Conservation (phyloP, 2,329 filamentous ascomycete genomes). For the Ophiostoma ulmi region DNA sequence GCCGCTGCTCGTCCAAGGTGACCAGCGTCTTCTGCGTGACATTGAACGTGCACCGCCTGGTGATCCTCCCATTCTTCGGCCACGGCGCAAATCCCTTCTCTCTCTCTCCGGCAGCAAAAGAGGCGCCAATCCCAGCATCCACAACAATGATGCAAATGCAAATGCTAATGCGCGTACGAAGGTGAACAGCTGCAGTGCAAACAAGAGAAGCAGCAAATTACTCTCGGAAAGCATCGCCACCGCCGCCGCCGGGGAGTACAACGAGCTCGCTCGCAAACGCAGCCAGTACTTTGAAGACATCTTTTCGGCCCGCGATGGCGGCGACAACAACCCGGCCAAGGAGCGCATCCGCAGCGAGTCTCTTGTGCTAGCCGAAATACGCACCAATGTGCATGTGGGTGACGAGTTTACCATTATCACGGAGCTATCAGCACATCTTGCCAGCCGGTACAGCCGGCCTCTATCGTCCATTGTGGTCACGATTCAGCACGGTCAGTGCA, state of each 20-base stretch:
- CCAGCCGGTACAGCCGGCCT: constrained; percentile 68
- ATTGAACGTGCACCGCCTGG: constrained; percentile 40
- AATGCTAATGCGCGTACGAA: background rate
- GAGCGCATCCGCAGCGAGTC: constrained; percentile 46
- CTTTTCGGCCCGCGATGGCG: constrained; percentile 35
- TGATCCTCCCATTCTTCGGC: constrained; percentile 33
- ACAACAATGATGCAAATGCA: background rate
- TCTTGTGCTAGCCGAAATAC: constrained; percentile 58
- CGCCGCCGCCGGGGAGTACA: background rate
- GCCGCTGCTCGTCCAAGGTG: constrained; percentile 36
- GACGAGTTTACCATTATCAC: constrained; percentile 72
- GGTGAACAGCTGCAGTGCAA: background rate
- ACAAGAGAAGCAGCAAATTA: background rate
- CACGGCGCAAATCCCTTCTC: constrained; percentile 29
- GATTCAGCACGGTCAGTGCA: constrained; percentile 68
- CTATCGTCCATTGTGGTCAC: constrained; percentile 69
- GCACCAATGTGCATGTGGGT: constrained; percentile 60
- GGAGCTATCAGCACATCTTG: constrained; percentile 66
- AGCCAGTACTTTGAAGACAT: constrained; percentile 46
- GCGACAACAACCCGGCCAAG: constrained; percentile 34
- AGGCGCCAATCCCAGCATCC: background rate
- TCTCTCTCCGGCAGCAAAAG: background rate
- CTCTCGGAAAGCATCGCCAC: background rate
- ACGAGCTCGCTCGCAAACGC: constrained; percentile 30
- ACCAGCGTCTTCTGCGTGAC: constrained; percentile 36